phyloP scores from a whole-genome alignment of 352 stramenopile species.

The Saprolegnia parasitica region DNA sequence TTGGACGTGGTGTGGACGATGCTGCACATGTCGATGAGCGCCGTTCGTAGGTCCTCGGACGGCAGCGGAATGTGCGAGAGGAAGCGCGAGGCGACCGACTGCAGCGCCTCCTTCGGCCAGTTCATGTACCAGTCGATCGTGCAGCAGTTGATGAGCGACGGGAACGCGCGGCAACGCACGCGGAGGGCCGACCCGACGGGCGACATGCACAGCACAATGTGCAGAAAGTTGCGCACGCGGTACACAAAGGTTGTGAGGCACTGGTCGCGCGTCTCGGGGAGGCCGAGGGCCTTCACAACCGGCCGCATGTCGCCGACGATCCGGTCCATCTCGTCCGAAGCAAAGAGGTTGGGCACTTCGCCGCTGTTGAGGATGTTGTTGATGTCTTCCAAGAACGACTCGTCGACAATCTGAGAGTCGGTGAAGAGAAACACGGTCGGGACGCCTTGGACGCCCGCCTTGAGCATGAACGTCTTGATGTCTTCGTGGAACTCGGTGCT shows the following conservation, averaged over 20 bases:
- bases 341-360: slow-evolving; percentile 94
- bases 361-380: slow-evolving; percentile 96
- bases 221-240: slow-evolving; percentile 88
- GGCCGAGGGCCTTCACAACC: slow-evolving; percentile 78
- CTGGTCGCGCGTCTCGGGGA: slow-evolving; percentile 90
- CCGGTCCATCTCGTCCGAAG: slow-evolving; percentile 90
- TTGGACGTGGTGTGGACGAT: slow-evolving; percentile 91
- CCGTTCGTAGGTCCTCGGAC: slow-evolving; percentile 57
- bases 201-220: slow-evolving; percentile 94
- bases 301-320: slow-evolving; percentile 91
- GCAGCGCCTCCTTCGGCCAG: slow-evolving; percentile 89
- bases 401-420: slow-evolving; percentile 93
- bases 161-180: slow-evolving; percentile 90
- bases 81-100: slow-evolving; percentile 86
- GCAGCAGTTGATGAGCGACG: slow-evolving; percentile 94
- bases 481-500: slow-evolving; percentile 90
- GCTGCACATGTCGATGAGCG: slow-evolving; percentile 89
- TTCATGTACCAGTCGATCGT: slow-evolving; percentile 96
- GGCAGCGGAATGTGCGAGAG: slow-evolving; percentile 77
- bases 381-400: slow-evolving; percentile 94
- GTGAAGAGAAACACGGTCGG: slow-evolving; percentile 92
- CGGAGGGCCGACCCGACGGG: slow-evolving; percentile 90
- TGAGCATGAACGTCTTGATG: slow-evolving; percentile 92
- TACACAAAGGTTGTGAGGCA: slow-evolving; percentile 87
- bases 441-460: slow-evolving; percentile 77